Evolutionary conservation across 2,329 filamentous ascomycete species (phyloP).

Genomic region (Aspergillus hortae): DNA sequence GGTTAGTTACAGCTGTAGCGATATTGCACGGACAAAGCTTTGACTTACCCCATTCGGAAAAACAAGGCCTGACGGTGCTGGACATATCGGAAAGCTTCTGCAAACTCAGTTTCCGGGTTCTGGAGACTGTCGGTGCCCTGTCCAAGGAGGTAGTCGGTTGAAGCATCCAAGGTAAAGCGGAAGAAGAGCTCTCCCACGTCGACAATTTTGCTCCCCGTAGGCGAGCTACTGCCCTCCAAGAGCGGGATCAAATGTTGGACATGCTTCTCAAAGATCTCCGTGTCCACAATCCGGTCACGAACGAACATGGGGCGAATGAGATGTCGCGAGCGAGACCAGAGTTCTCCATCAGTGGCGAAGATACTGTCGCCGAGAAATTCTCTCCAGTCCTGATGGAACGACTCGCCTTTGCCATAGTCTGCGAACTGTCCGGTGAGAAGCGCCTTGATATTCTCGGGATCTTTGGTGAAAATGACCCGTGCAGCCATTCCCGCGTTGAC

Average conservation of each 20-base stretch:
- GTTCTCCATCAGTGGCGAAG: slow-evolving; percentile 73
- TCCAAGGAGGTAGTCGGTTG: slow-evolving; percentile 82
- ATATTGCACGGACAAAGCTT: neutral
- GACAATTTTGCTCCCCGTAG: slow-evolving; percentile 46
- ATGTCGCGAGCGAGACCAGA: slow-evolving; percentile 80
- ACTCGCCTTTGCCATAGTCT: slow-evolving; percentile 76
- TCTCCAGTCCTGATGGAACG: slow-evolving; percentile 71
- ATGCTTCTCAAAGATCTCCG: slow-evolving; percentile 79
- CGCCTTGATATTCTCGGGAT: slow-evolving; percentile 88
- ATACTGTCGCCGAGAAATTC: slow-evolving; percentile 82
- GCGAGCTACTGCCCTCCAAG: slow-evolving; percentile 51
- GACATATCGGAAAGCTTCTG: slow-evolving; percentile 76
- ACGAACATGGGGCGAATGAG: slow-evolving; percentile 85
- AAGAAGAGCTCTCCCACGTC: slow-evolving; percentile 77
- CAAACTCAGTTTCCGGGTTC: slow-evolving; percentile 67
- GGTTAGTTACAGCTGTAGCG: neutral
- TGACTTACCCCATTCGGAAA: slow-evolving; percentile 56
- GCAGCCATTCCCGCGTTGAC: slow-evolving; percentile 27
- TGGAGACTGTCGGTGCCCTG: slow-evolving; percentile 61
- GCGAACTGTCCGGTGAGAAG: slow-evolving; percentile 81
- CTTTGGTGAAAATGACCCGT: slow-evolving; percentile 70
- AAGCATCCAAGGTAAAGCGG: slow-evolving; percentile 76
- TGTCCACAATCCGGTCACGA: slow-evolving; percentile 76
- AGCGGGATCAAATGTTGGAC: slow-evolving; percentile 67
- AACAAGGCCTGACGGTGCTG: slow-evolving; percentile 70